A percentile compares a stretch with the other conserved stretches of the same genome.
phyloP scores from a whole-genome alignment of 75 land plant species.

The Picea sitchensis region DNA sequence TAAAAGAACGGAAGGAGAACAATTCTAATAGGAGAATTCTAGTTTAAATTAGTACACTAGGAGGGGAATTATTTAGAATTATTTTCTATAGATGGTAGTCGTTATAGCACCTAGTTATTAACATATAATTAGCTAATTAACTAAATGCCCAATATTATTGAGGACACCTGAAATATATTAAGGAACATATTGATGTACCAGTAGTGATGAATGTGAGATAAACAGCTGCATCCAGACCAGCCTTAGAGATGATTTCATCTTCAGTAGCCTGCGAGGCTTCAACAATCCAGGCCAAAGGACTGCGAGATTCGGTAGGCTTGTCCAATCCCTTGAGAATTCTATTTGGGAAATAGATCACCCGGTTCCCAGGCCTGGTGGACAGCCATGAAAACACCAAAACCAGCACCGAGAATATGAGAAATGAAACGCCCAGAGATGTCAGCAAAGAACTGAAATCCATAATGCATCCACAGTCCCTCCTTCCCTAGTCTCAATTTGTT shows the following conservation, averaged over 20 bases:
- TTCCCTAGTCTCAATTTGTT: too few species aligned
- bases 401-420: conserved; percentile 64
- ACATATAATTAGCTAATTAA: too few species aligned
- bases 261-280: conserved; percentile 60
- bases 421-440: conserved; percentile 79
- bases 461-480: too few species aligned
- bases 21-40: too few species aligned
- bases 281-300: conserved; percentile 62
- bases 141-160: too few species aligned
- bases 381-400: conserved; percentile 59
- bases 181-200: background rate
- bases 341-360: conserved; percentile 68
- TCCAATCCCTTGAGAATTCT: conserved; percentile 53
- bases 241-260: conserved; percentile 48
- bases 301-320: conserved; percentile 28
- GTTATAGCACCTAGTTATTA: too few species aligned
- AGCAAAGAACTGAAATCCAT: conserved; percentile 69
- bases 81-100: too few species aligned
- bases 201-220: conserved; percentile 18
- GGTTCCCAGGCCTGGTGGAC: conserved; percentile 50
- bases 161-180: too few species aligned
- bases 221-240: conserved; percentile 82
- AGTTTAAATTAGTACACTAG: too few species aligned
- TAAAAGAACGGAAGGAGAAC: background rate
- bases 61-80: too few species aligned